Percentiles rank a stretch among this genome's conserved stretches.
These are phyloP conservation scores for Lentinus tigrinus DNA, from an alignment of 768 basidiomycete species.

Conservation along the genomic window DNA sequence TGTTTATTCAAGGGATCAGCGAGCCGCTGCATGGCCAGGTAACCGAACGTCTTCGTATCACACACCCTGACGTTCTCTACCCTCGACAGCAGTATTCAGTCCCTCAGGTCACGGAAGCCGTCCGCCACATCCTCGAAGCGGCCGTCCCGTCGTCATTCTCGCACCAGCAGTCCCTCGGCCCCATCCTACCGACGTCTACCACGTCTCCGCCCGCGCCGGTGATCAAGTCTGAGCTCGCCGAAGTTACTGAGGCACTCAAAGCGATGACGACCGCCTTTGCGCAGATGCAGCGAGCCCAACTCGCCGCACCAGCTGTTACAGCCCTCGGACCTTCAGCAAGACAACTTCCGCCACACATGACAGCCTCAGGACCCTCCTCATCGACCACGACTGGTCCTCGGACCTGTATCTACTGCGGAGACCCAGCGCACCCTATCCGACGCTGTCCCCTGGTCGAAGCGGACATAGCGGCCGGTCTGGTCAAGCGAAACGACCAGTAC, in stretches of 20 bases:
- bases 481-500: constrained; percentile 23
- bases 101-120: constrained; percentile 20
- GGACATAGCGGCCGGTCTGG: constrained; percentile 13
- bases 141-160: not conserved
- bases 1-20: constrained; percentile 21
- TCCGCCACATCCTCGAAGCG: constrained; percentile 17
- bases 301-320: not conserved
- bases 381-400: not conserved
- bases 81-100: constrained; percentile 28
- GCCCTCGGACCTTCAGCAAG: not conserved
- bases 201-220: not conserved
- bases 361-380: not conserved
- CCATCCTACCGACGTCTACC: not conserved
- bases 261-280: not conserved
- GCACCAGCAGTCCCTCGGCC: not conserved
- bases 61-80: constrained; percentile 19
- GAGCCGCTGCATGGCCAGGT: not conserved
- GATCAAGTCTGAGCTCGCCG: not conserved
- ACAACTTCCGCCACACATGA: not conserved
- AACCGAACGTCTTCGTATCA: constrained; percentile 21
- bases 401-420: constrained; percentile 24
- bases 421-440: constrained; percentile 23
- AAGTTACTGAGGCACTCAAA: not conserved
- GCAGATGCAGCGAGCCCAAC: not conserved
- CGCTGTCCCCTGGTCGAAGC: constrained; percentile 20